Conservation (phyloP, 1,284 basidiomycete genomes). For the Singerocomus rubriflavus region DNA sequence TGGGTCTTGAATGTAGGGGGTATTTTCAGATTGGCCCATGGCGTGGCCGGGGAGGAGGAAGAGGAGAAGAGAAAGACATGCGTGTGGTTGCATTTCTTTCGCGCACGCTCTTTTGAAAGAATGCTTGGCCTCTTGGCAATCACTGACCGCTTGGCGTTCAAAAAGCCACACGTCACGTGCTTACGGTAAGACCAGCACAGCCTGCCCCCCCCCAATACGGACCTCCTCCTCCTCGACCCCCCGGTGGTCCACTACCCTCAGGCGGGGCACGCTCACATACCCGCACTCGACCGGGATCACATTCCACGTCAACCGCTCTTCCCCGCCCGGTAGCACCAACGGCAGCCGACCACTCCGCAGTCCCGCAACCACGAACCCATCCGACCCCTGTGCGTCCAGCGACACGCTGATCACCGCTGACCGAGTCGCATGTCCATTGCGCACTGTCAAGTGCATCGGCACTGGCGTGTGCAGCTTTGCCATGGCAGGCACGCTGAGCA, state of each 20-base stretch:
- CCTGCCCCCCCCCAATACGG: constrained; percentile 41
- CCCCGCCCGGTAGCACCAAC: constrained; percentile 64
- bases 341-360: constrained; percentile 61
- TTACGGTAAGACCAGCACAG: constrained; percentile 32
- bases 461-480: constrained; percentile 62
- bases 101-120: background rate
- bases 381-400: constrained; percentile 57
- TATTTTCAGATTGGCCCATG: constrained; percentile 21
- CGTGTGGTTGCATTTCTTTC: background rate
- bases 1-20: constrained; percentile 50
- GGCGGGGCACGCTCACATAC: constrained; percentile 52
- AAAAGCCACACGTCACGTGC: no score
- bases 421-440: constrained; percentile 59
- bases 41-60: constrained; percentile 9
- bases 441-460: constrained; percentile 53
- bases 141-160: no score
- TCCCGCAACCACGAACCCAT: constrained; percentile 70
- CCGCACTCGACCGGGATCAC: constrained; percentile 73
- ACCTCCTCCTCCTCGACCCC: constrained; percentile 40
- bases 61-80: background rate
- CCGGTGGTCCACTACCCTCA: constrained; percentile 58
- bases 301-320: constrained; percentile 62
- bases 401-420: constrained; percentile 66
- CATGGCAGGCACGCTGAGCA: constrained; percentile 57
- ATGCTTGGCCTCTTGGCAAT: constrained; percentile 3